Evolutionary conservation across 495 filamentous ascomycete species (phyloP).

Genomic region (Penicillium coprophilum): DNA sequence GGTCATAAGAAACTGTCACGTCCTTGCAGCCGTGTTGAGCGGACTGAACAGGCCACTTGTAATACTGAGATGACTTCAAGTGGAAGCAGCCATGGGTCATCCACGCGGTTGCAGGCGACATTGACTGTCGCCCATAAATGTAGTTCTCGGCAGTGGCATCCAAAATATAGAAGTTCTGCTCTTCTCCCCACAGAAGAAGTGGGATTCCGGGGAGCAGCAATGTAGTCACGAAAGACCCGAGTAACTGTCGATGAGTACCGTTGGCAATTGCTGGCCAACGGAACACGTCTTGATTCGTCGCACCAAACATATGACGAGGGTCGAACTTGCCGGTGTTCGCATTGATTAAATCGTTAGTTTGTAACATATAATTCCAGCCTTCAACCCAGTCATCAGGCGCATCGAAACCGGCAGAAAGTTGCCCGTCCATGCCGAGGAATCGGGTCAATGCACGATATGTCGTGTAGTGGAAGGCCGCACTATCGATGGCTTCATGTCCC

Average conservation of each 20-base stretch:
- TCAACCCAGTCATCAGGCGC: constrained; percentile 57
- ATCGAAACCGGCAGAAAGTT: constrained; percentile 58
- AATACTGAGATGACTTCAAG: constrained; percentile 56
- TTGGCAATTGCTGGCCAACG: constrained; percentile 65
- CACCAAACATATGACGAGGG: constrained; percentile 68
- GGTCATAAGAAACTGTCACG: constrained; percentile 56
- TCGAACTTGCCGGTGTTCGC: constrained; percentile 65
- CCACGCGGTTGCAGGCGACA: constrained; percentile 67
- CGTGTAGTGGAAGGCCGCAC: constrained; percentile 68
- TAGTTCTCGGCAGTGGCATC: constrained; percentile 70
- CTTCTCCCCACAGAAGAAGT: constrained; percentile 67
- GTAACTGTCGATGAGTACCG: constrained; percentile 58
- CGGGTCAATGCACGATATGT: constrained; percentile 64
- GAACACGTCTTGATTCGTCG: constrained; percentile 73
- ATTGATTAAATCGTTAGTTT: constrained; percentile 63
- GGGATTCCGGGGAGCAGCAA: constrained; percentile 66
- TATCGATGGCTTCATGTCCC: constrained; percentile 61
- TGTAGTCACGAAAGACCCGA: constrained; percentile 63
- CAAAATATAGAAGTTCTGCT: constrained; percentile 66
- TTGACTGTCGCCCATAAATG: constrained; percentile 66
- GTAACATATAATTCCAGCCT: constrained; percentile 59
- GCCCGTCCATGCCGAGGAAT: constrained; percentile 65
- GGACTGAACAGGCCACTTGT: constrained; percentile 55
- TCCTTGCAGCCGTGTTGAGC: constrained; percentile 59
- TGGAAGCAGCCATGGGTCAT: constrained; percentile 66